Conservation (phyloP, 2,329 filamentous ascomycete genomes). For the Grosmannia clavigera region DNA sequence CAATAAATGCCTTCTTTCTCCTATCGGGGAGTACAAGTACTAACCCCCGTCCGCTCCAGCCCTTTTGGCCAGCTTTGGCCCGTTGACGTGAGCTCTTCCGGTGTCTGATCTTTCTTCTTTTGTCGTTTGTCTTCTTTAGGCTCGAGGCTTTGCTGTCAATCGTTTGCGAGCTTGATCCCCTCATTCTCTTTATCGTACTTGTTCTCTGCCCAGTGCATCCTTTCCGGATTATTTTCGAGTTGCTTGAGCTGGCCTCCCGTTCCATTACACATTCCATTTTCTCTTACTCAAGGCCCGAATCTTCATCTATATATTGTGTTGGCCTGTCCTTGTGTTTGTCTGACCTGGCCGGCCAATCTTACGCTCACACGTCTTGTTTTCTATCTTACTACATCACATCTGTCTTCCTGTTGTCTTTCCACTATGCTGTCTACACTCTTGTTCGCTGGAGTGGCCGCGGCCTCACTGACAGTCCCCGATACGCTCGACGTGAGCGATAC, state of each 20-base stretch:
- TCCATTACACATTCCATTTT: background rate
- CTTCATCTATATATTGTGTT: background rate
- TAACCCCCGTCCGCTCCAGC: background rate
- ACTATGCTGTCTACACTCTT: background rate
- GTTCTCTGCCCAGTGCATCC: background rate
- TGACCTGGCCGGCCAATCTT: background rate
- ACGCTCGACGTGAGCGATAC: slow-evolving; percentile 2
- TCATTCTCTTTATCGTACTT: background rate
- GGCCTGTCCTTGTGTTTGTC: background rate
- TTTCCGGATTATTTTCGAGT: background rate
- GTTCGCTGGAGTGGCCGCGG: background rate
- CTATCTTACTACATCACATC: no score
- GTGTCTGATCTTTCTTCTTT: background rate
- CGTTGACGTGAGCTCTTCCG: background rate
- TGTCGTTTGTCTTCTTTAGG: background rate
- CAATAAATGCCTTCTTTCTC: background rate
- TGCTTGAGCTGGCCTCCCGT: background rate
- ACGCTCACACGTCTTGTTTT: background rate
- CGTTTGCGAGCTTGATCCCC: background rate
- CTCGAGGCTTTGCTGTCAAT: background rate
- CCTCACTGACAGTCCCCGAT: slow-evolving; percentile 1
- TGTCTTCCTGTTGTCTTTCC: background rate
- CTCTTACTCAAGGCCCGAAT: background rate
- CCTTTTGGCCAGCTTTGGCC: background rate
- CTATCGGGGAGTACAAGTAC: background rate